Evolutionary conservation across 352 stramenopile species (phyloP).

Genomic region (Thraustochytrium striatum): DNA sequence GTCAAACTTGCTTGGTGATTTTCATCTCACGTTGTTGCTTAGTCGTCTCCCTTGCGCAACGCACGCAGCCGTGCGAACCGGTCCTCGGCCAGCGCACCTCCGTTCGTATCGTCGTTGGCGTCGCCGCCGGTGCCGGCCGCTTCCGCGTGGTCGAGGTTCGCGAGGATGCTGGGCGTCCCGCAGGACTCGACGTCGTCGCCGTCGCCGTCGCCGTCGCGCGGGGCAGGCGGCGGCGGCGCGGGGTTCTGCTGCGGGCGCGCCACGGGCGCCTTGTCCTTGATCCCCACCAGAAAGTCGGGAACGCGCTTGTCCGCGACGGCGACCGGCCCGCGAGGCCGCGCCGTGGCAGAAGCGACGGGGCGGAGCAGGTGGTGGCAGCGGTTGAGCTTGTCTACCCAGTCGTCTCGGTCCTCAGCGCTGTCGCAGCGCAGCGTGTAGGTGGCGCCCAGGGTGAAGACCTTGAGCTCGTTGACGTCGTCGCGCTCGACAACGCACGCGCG

Average conservation of each 20-base stretch:
- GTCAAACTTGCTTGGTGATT: too few relatives aligned
- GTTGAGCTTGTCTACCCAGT: conserved; percentile 28
- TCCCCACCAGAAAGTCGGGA: not conserved
- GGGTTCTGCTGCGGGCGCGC: not conserved
- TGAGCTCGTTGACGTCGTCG: not conserved
- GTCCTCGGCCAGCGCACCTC: not conserved
- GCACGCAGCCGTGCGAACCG: not conserved
- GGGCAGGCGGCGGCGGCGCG: not conserved
- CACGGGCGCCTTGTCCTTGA: not conserved
- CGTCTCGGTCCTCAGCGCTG: not conserved
- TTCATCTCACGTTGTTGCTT: too few relatives aligned
- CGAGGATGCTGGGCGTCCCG: not conserved
- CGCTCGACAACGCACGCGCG: not conserved
- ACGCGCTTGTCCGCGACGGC: not conserved
- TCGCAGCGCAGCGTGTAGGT: not conserved
- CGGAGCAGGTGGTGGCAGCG: not conserved
- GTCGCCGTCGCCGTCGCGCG: not conserved
- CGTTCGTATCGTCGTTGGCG: not conserved
- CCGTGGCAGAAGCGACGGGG: not conserved
- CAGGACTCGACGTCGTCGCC: not conserved
- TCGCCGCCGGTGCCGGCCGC: not conserved
- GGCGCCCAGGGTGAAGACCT: not conserved
- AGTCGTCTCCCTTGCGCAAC: too few relatives aligned
- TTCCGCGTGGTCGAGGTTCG: not conserved
- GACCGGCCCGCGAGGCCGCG: not conserved